phyloP scores from a whole-genome alignment of 164 flowering plant species.

The Dillenia suffruticosa region DNA sequence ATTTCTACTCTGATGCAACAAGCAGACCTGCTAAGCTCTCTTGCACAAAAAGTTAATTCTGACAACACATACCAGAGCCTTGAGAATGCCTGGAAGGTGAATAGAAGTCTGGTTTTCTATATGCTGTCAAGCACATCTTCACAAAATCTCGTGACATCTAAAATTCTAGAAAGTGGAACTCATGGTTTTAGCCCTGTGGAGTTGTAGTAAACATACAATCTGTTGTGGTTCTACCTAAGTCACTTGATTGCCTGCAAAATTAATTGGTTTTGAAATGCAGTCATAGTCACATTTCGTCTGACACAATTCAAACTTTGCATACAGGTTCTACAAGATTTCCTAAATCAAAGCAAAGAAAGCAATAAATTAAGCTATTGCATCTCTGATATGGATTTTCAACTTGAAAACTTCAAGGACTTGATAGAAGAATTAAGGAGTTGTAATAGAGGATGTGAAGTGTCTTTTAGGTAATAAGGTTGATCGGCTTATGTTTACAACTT shows the following conservation, averaged over 20 bases:
- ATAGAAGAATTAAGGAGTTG: conserved; percentile 54
- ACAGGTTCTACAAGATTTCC: conserved; percentile 84
- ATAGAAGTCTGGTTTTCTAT: background rate
- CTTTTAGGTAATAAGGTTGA: conserved; percentile 57
- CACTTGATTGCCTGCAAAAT: too few species aligned
- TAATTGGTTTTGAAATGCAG: too few species aligned
- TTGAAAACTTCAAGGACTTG: conserved; percentile 59
- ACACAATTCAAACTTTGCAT: conserved; percentile 9
- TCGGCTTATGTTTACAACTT: background rate
- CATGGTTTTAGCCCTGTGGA: too few species aligned
- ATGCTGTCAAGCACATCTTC: too few species aligned
- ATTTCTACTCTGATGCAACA: conserved; percentile 75
- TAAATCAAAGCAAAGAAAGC: conserved; percentile 51
- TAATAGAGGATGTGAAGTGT: conserved; percentile 41
- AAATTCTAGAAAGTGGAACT: too few species aligned
- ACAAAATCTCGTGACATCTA: too few species aligned
- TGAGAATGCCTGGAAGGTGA: conserved; percentile 97
- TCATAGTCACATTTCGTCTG: background rate
- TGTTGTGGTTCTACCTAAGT: too few species aligned
- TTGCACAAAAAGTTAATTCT: conserved; percentile 70
- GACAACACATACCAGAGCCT: conserved; percentile 76
- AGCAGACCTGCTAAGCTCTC: conserved; percentile 89
- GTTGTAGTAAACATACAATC: too few species aligned
- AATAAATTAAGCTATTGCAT: conserved; percentile 27
- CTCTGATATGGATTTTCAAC: conserved; percentile 48